These are phyloP conservation scores for Lactarius tabidus DNA, from an alignment of 768 basidiomycete species.

Conservation along the genomic window DNA sequence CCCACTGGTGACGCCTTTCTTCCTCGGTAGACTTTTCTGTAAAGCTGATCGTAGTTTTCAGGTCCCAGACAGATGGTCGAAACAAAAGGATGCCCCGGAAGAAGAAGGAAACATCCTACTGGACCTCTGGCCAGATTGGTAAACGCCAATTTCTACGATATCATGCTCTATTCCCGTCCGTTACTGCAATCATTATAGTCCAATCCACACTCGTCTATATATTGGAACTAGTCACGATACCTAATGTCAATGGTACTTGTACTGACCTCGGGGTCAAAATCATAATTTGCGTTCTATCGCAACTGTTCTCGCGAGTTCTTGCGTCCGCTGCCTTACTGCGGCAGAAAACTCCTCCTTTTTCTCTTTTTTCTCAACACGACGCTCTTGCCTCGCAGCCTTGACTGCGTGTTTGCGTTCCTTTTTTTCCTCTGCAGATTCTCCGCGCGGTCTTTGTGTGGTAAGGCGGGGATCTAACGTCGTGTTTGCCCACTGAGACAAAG, in stretches of 20 bases:
- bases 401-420: slow-evolving; percentile 66
- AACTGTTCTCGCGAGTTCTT: slow-evolving; percentile 43
- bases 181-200: slow-evolving; percentile 7
- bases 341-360: slow-evolving; percentile 58
- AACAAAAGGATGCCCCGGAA: slow-evolving; percentile 72
- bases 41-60: slow-evolving; percentile 32
- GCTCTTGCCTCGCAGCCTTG: slow-evolving; percentile 59
- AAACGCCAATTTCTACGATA: slow-evolving; percentile 7
- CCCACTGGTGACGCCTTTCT: slow-evolving; percentile 55
- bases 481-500: slow-evolving; percentile 26
- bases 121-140: slow-evolving; percentile 42
- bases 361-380: slow-evolving; percentile 64
- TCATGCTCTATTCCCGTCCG: background rate
- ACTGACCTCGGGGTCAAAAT: slow-evolving; percentile 3
- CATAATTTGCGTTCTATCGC: slow-evolving; percentile 33
- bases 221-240: slow-evolving; percentile 15
- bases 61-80: slow-evolving; percentile 92
- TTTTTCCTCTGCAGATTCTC: slow-evolving; percentile 75
- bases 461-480: slow-evolving; percentile 34
- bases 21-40: background rate
- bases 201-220: slow-evolving; percentile 14
- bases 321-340: slow-evolving; percentile 60
- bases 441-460: slow-evolving; percentile 65
- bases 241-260: background rate
- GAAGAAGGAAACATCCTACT: slow-evolving; percentile 51